A percentile compares a stretch with the other conserved stretches of the same genome.
phyloP scores from a whole-genome alignment of 441 rosid genomes.

The Croton setiger region DNA sequence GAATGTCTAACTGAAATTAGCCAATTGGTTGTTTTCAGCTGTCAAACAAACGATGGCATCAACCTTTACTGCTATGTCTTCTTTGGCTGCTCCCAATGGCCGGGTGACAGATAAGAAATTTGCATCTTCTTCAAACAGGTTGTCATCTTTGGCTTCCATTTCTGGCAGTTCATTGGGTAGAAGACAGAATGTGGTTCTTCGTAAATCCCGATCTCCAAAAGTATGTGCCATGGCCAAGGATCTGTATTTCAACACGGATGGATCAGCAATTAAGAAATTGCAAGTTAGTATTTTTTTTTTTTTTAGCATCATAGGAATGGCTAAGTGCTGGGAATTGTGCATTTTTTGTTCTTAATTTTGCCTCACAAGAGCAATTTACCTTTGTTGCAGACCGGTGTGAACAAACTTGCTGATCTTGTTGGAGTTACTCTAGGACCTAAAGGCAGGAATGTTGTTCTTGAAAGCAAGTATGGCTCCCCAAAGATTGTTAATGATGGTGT shows the following conservation, averaged over 20 bases:
- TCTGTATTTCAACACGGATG: slow-evolving; percentile 90
- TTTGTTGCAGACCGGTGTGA: slow-evolving; percentile 68
- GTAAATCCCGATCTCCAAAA: slow-evolving; percentile 43
- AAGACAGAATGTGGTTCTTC: slow-evolving; percentile 40
- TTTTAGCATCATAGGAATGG: background rate
- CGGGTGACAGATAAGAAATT: slow-evolving; percentile 50
- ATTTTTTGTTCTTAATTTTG: background rate
- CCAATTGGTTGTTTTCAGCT: background rate
- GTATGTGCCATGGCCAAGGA: slow-evolving; percentile 80
- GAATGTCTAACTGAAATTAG: background rate
- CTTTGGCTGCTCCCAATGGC: slow-evolving; percentile 57
- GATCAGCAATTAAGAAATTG: slow-evolving; percentile 75
- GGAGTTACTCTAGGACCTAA: slow-evolving; percentile 98
- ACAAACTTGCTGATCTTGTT: slow-evolving; percentile 94
- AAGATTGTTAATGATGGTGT: slow-evolving; percentile 97
- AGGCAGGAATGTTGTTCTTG: slow-evolving; percentile 95
- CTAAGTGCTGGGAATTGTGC: background rate
- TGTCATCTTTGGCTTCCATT: slow-evolving; percentile 65
- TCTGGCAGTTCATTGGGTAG: slow-evolving; percentile 52
- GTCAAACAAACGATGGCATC: slow-evolving; percentile 54
- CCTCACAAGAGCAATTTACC: slow-evolving; percentile 4
- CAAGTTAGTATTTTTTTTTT: slow-evolving; percentile 51
- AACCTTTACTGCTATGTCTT: slow-evolving; percentile 59
- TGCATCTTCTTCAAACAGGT: slow-evolving; percentile 45
- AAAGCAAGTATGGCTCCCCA: slow-evolving; percentile 97